Evolutionary conservation across 176 grass and related monocot species (phyloP).

Genomic region (Triticum turgidum): DNA sequence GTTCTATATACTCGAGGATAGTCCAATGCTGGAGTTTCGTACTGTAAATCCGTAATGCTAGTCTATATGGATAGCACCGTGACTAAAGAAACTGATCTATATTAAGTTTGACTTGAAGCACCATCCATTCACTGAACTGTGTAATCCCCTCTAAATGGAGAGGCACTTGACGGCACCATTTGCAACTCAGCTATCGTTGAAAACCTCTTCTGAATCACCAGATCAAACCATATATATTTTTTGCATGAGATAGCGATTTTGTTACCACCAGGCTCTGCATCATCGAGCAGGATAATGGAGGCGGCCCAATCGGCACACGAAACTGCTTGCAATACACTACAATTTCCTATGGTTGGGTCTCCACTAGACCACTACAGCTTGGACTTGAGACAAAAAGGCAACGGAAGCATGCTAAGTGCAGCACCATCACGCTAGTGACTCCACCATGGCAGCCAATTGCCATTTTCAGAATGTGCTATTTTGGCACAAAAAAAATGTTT

Average conservation of each 20-base stretch:
- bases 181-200: background rate
- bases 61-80: constrained; percentile 8
- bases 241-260: background rate
- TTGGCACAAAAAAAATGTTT: background rate
- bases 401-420: constrained; percentile 33
- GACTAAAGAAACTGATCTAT: background rate
- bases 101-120: constrained; percentile 14
- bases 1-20: too few species aligned
- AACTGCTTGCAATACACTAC: constrained; percentile 8
- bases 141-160: constrained; percentile 4
- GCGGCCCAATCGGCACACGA: background rate
- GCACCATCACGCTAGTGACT: constrained; percentile 40
- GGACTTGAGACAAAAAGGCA: constrained; percentile 29
- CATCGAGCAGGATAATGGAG: background rate
- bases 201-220: constrained; percentile 12
- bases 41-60: background rate
- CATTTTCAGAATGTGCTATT: constrained; percentile 23
- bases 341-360: constrained; percentile 29
- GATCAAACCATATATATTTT: background rate
- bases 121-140: constrained; percentile 1
- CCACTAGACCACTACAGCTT: constrained; percentile 33
- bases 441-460: constrained; percentile 8
- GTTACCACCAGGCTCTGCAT: background rate
- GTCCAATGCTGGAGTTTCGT: background rate
- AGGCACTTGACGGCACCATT: background rate